phyloP scores from a whole-genome alignment of 176 grass and related monocot species.

The Carex littledalei region DNA sequence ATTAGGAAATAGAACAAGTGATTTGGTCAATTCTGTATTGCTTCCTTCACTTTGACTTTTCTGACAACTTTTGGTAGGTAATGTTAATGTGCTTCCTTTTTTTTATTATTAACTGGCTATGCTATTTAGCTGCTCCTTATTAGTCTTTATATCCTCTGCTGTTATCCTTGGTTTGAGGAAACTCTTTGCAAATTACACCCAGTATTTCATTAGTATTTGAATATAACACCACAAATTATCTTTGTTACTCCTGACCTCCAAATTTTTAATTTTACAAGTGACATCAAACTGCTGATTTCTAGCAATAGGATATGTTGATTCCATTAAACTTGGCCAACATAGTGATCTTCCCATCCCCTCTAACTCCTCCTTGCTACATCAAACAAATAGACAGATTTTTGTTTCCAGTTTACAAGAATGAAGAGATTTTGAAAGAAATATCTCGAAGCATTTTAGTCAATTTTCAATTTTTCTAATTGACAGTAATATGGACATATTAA shows the following conservation, averaged over 20 bases:
- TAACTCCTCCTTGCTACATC: not conserved
- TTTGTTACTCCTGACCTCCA: not conserved
- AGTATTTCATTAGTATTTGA: not conserved
- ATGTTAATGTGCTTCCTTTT: not conserved
- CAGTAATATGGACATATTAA: not conserved
- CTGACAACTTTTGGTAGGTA: constrained; percentile 6
- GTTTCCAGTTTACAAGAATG: not conserved
- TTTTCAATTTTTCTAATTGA: not conserved
- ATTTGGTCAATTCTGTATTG: constrained; percentile 15
- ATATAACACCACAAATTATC: not conserved
- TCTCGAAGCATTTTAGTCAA: not conserved
- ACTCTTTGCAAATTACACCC: not conserved
- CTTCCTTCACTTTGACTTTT: constrained; percentile 6
- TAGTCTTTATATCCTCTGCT: not conserved
- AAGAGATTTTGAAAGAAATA: not conserved
- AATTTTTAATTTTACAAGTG: not conserved
- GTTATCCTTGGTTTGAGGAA: not conserved
- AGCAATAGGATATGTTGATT: not conserved
- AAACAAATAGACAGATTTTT: not conserved
- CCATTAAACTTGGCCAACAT: not conserved
- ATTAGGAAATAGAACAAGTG: not conserved
- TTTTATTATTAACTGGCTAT: constrained; percentile 5
- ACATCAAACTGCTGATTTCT: not conserved
- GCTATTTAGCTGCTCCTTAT: not conserved
- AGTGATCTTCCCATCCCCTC: not conserved